Evolutionary conservation across 73 alveolate species (phyloP).

Genomic region (Paramecium biaurelia): DNA sequence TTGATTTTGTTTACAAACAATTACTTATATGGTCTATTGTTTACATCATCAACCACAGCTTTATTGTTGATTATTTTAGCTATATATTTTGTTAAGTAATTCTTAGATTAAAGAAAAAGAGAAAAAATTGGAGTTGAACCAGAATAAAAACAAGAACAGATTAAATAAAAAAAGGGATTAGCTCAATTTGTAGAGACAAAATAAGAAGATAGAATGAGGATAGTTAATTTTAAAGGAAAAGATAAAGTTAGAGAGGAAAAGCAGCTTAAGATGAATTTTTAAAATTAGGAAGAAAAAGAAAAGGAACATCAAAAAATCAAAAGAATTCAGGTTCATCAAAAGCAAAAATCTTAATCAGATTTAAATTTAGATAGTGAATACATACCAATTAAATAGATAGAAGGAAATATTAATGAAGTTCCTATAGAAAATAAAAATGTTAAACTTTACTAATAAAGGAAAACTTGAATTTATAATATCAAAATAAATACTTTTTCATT

Average conservation of each 20-base stretch:
- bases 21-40: not conserved
- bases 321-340: not conserved
- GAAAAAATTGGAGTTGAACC: not conserved
- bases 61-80: not conserved
- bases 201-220: not conserved
- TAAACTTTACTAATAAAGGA: not conserved
- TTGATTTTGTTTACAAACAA: not conserved
- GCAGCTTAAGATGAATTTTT: not conserved
- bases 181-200: not conserved
- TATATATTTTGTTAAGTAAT: not conserved
- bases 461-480: not conserved
- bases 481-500: not conserved
- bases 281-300: not conserved
- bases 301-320: not conserved
- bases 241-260: not conserved
- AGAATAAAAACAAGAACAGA: not conserved
- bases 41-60: not conserved
- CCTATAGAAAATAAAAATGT: not conserved
- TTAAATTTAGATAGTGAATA: not conserved
- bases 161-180: not conserved
- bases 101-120: not conserved
- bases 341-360: not conserved
- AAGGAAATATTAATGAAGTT: not conserved
- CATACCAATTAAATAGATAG: not conserved
- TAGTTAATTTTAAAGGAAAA: not conserved